Evolutionary conservation across 176 grass and related monocot species (phyloP).

Genomic region (Tillandsia leiboldiana): DNA sequence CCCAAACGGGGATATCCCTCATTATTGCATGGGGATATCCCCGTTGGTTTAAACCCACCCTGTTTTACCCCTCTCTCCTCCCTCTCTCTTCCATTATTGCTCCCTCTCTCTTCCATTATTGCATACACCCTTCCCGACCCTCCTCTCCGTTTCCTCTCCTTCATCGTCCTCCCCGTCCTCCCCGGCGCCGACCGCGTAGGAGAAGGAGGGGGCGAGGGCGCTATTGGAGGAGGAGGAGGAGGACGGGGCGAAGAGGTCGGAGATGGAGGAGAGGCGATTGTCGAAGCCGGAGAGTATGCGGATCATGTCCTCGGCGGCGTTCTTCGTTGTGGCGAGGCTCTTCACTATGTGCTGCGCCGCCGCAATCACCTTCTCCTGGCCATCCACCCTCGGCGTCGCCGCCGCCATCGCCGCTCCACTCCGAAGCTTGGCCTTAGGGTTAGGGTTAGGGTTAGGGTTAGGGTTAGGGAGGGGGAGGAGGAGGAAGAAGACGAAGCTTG

Average conservation of each 20-base stretch:
- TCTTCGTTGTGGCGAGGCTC: conserved; percentile 92
- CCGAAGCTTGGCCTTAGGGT: too few relatives aligned
- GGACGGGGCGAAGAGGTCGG: background rate
- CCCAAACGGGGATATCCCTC: too few relatives aligned
- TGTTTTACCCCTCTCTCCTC: too few relatives aligned
- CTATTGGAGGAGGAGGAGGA: conserved; percentile 5
- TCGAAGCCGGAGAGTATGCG: conserved; percentile 96
- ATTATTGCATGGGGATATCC: too few relatives aligned
- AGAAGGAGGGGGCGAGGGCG: conserved; percentile 24
- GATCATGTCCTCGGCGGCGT: conserved; percentile 98
- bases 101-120: too few relatives aligned
- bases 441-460: too few relatives aligned
- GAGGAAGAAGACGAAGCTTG: too few relatives aligned
- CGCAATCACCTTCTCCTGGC: conserved; percentile 78
- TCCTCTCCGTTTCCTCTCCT: too few relatives aligned
- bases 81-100: too few relatives aligned
- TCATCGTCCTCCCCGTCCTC: background rate
- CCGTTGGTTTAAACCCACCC: too few relatives aligned
- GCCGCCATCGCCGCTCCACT: background rate
- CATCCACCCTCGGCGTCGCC: conserved; percentile 25
- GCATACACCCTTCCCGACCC: too few relatives aligned
- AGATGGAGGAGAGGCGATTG: conserved; percentile 28
- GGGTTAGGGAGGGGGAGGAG: too few relatives aligned
- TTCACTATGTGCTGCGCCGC: conserved; percentile 97
- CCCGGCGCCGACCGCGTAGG: background rate